Conservation (phyloP, 2,329 filamentous ascomycete genomes). For the Cladophialophora yegresii region DNA sequence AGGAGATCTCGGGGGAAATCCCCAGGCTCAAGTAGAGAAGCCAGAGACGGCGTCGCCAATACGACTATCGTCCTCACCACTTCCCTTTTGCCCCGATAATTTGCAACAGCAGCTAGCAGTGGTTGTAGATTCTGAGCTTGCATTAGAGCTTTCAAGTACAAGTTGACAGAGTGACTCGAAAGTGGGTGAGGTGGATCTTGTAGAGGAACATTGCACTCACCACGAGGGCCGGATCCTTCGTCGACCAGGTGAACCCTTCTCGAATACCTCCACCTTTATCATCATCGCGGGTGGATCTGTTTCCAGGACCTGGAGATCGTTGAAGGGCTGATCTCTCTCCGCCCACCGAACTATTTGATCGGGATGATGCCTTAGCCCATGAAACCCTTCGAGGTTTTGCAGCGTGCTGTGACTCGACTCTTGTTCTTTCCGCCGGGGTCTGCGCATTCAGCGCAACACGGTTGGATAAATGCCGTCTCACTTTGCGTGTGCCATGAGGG, state of each 20-base stretch:
- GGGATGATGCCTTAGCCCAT: neutral
- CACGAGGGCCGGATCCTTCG: slow-evolving; percentile 11
- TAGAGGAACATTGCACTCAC: slow-evolving; percentile 7
- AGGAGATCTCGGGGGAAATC: slow-evolving; percentile 17
- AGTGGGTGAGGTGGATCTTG: neutral
- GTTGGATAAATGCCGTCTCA: neutral
- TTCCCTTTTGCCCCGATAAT: neutral
- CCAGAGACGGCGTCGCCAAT: slow-evolving; percentile 26
- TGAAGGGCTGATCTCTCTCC: neutral
- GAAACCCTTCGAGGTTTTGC: neutral
- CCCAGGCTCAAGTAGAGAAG: slow-evolving; percentile 17
- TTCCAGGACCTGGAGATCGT: neutral
- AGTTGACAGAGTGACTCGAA: neutral
- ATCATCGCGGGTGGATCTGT: neutral
- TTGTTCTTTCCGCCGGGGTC: neutral
- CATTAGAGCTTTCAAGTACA: neutral
- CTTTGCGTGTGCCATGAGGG: neutral
- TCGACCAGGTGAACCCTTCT: slow-evolving; percentile 18
- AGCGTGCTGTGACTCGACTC: neutral
- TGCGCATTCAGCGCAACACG: neutral
- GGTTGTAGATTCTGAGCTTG: slow-evolving; percentile 5
- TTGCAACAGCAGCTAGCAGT: neutral
- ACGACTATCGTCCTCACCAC: slow-evolving; percentile 17
- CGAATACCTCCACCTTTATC: neutral
- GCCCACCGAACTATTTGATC: neutral